Evolutionary conservation across 108 stramenopile genomes (phyloP), one percentile per base, ranked within the genome.

Genomic region (Pseudonitzschia delicatissima): DNA sequence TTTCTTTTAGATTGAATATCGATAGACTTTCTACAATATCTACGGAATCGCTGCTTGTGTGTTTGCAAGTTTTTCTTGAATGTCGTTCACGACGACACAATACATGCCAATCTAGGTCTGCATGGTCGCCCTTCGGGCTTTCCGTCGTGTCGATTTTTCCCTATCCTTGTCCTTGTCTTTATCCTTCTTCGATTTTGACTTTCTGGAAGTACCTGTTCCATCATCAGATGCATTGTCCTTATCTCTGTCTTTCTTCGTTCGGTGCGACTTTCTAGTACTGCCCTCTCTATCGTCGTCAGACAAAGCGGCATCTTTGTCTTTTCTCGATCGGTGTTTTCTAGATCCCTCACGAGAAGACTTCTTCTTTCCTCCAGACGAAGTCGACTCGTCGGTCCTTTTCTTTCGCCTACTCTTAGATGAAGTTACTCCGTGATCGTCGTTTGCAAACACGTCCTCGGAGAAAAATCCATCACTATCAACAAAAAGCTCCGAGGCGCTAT

Each of bases 401-500:
- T n/a, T n/a, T n/a, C n/a, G n/a, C n/a, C n/a, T n/a, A n/a, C n/a
- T n/a, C n/a, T n/a, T n/a, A n/a, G n/a, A n/a, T n/a, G n/a, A n/a
- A n/a, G n/a, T n/a, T n/a, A n/a, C n/a, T n/a, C 1, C 4, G 39
- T 42, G 1, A 18, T 2, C 5, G 21, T 40, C 11, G 2, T 5
- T 40, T 17, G 29, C 64, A 42, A 68, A 64, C 3, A 50, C 67
- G 32, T 75, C 53, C 25, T 49, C 68, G 26, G 74, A 48, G 62
- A 76, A 69, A 32, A 76, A 76, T 35, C 74, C 74, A 57, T 76
- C 68, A 58, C 37, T 53, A 34, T 76, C 74, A 26, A 69, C 68
- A 69, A 69, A 55, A 13, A 62, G 33, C 15, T 59, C 45, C 31
- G 44, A 28, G 2, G 4, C 45, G 48, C 11, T 40, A 21, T 21